Evolutionary conservation across 345 rosid species (phyloP).

Genomic region (Isatis tinctoria): DNA sequence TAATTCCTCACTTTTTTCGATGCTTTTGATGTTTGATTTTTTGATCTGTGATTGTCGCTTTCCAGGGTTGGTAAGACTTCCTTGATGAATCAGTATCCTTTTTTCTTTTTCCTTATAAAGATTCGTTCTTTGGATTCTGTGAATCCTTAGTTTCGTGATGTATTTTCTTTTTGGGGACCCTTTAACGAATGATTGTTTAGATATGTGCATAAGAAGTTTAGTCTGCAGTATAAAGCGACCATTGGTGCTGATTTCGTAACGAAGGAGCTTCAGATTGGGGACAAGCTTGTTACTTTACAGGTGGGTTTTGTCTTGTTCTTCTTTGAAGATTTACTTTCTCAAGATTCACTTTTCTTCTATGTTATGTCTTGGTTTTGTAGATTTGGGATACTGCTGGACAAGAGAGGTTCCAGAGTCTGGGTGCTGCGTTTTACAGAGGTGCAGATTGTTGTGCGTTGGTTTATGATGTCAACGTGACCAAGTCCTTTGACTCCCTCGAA

Average conservation of each 20-base stretch:
- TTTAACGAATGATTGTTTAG: slow-evolving; percentile 34
- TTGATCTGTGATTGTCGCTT: slow-evolving; percentile 16
- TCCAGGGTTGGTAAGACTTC: slow-evolving; percentile 98
- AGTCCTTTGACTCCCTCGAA: slow-evolving; percentile 85
- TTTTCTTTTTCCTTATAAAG: neutral
- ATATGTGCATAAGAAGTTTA: slow-evolving; percentile 86
- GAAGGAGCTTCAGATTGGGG: slow-evolving; percentile 91
- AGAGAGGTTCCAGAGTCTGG: slow-evolving; percentile 95
- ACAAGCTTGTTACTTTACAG: slow-evolving; percentile 87
- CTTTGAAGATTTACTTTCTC: too few species aligned
- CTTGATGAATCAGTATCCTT: slow-evolving; percentile 99
- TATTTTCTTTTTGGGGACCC: neutral
- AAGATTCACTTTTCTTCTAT: neutral
- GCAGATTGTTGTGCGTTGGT: slow-evolving; percentile 95
- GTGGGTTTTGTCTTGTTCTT: slow-evolving; percentile 38
- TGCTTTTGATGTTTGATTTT: neutral
- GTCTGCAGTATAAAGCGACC: slow-evolving; percentile 96
- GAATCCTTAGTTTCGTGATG: neutral
- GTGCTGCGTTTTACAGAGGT: slow-evolving; percentile 96
- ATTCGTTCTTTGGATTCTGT: slow-evolving; percentile 11
- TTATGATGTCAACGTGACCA: slow-evolving; percentile 86
- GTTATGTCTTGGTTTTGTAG: slow-evolving; percentile 39
- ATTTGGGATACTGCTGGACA: slow-evolving; percentile 99
- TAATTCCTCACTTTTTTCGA: neutral
- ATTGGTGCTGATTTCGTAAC: slow-evolving; percentile 99